Evolutionary conservation across 805 yeast species (phyloP).

Genomic region (Wickerhamiella domercqiae): DNA sequence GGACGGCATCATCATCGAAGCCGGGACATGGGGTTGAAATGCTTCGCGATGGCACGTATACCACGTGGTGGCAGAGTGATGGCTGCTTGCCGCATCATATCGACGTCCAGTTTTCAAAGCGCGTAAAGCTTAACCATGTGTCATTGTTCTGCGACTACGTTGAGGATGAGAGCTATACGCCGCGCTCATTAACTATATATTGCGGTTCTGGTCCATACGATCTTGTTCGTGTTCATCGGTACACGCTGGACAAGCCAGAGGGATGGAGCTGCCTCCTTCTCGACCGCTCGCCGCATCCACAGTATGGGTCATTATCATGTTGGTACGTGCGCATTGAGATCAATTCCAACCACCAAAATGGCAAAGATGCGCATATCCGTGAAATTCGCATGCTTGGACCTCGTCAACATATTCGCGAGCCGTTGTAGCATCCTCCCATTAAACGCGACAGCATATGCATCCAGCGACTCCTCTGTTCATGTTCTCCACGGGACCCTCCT

Average conservation of each 20-base stretch:
- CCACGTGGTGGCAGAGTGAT: slow-evolving; percentile 86
- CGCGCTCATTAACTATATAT: slow-evolving; percentile 44
- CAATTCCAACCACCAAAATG: slow-evolving; percentile 76
- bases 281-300: slow-evolving; percentile 27
- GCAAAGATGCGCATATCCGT: slow-evolving; percentile 85
- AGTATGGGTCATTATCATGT: slow-evolving; percentile 46
- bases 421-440: too few species aligned
- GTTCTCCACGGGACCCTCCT: too few species aligned
- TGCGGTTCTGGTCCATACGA: slow-evolving; percentile 78
- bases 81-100: slow-evolving; percentile 79
- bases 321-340: slow-evolving; percentile 49
- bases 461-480: too few species aligned
- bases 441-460: too few species aligned
- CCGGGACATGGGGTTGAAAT: slow-evolving; percentile 57
- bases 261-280: slow-evolving; percentile 68
- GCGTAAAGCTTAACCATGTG: slow-evolving; percentile 51
- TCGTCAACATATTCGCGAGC: background rate
- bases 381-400: slow-evolving; percentile 25
- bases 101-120: slow-evolving; percentile 64
- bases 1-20: slow-evolving; percentile 70
- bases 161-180: slow-evolving; percentile 87
- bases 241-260: slow-evolving; percentile 45
- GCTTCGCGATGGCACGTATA: slow-evolving; percentile 53
- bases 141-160: slow-evolving; percentile 55
- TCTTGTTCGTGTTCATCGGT: slow-evolving; percentile 24